Percentiles rank a stretch among this genome's conserved stretches.
Evolutionary conservation across 176 grass and related monocot species (phyloP).

Genomic region (Dactylis glomerata): DNA sequence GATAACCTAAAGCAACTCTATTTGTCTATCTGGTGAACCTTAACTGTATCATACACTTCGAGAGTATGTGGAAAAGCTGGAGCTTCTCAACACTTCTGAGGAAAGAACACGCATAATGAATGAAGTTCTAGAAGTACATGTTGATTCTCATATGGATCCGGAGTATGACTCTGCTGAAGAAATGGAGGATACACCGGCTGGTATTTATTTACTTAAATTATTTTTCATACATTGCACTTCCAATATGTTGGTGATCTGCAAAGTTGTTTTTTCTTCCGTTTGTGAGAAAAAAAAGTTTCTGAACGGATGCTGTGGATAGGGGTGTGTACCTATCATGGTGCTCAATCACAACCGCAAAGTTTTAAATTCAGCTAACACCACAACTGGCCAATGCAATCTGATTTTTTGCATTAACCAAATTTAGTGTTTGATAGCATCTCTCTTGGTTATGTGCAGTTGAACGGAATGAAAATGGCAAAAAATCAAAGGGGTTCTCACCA

Average conservation of each 20-base stretch:
- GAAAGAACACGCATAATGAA: constrained; percentile 65
- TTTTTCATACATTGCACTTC: no score
- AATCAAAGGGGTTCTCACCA: constrained; percentile 40
- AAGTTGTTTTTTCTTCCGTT: no score
- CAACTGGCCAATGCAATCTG: neutral
- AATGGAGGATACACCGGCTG: constrained; percentile 46
- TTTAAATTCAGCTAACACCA: neutral
- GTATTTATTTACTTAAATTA: constrained; percentile 17
- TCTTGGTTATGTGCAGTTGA: constrained; percentile 44
- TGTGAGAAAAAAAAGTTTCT: no score
- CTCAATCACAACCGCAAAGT: no score
- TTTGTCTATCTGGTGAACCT: constrained; percentile 39
- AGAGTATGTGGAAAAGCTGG: constrained; percentile 84
- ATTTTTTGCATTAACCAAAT: neutral
- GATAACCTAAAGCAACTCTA: constrained; percentile 9
- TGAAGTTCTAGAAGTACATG: constrained; percentile 82
- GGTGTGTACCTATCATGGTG: no score
- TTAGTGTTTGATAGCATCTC: constrained; percentile 12
- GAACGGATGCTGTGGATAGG: no score
- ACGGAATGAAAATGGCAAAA: constrained; percentile 20
- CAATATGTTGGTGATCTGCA: no score
- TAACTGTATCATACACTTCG: constrained; percentile 83
- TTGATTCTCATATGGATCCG: constrained; percentile 83
- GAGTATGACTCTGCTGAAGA: constrained; percentile 84
- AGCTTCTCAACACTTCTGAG: constrained; percentile 72